Evolutionary conservation across 441 rosid genomes (phyloP).

Genomic region (Theobroma grandiflorum): DNA sequence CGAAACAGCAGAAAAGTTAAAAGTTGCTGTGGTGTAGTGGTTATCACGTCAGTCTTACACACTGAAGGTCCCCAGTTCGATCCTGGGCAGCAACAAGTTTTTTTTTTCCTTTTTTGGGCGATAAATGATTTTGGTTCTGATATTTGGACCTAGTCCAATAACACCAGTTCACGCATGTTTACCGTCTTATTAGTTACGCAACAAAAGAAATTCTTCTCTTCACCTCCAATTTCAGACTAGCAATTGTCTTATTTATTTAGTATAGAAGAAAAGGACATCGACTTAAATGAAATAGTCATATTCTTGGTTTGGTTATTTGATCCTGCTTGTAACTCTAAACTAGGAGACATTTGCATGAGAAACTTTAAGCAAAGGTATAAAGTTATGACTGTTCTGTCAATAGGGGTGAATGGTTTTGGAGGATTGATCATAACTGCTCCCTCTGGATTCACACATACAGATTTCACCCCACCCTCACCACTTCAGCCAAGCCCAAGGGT

Average conservation of each 20-base stretch:
- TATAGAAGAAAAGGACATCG: too few species aligned
- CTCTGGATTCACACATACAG: too few species aligned
- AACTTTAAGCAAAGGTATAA: background rate
- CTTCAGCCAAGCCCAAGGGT: background rate
- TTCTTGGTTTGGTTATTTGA: background rate
- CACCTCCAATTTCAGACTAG: background rate
- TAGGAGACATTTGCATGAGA: background rate
- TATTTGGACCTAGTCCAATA: background rate
- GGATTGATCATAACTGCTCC: background rate
- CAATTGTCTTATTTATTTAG: too few species aligned
- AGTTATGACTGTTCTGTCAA: background rate
- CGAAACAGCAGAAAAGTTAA: too few species aligned
- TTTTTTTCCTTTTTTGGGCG: background rate
- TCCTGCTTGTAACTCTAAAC: background rate
- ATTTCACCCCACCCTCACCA: background rate
- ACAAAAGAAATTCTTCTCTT: background rate
- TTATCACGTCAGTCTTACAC: slow-evolving; percentile 49
- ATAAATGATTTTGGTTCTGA: background rate
- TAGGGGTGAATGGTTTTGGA: background rate
- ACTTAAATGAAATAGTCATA: background rate
- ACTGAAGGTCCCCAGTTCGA: slow-evolving; percentile 48
- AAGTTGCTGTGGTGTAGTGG: slow-evolving; percentile 51
- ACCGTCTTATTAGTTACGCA: background rate
- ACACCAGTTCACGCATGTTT: background rate
- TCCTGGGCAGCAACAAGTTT: slow-evolving; percentile 43